Conservation (phyloP, 495 filamentous ascomycete genomes). For the Aspergillus haitiensis region DNA sequence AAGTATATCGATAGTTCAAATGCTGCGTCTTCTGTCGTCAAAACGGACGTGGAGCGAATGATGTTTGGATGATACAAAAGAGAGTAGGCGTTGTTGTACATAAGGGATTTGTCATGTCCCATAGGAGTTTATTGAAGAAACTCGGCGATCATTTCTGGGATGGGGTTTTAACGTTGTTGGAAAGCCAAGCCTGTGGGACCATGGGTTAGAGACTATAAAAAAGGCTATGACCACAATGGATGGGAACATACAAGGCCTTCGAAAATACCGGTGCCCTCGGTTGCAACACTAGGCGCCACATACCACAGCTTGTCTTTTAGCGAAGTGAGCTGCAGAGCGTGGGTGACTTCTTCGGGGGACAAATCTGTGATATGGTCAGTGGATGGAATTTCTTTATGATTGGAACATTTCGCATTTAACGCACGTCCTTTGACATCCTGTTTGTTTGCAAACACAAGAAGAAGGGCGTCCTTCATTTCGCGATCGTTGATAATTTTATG, state of each 20-base stretch:
- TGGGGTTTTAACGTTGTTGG: constrained; percentile 85
- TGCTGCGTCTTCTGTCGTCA: constrained; percentile 52
- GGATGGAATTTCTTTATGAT: neutral
- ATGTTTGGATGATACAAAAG: constrained; percentile 33
- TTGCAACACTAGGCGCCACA: constrained; percentile 93
- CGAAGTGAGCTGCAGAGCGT: constrained; percentile 77
- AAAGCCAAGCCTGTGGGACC: constrained; percentile 71
- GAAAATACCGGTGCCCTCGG: constrained; percentile 88
- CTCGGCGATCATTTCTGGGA: constrained; percentile 47
- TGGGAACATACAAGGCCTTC: constrained; percentile 74
- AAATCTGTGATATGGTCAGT: constrained; percentile 59
- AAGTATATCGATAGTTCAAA: constrained; percentile 36
- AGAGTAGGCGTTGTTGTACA: constrained; percentile 41
- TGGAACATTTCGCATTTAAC: constrained; percentile 27
- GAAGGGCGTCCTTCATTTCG: constrained; percentile 95
- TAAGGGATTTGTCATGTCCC: constrained; percentile 27
- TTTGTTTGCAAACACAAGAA: constrained; percentile 98
- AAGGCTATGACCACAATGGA: neutral
- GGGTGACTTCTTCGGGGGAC: constrained; percentile 82
- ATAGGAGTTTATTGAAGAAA: constrained; percentile 22
- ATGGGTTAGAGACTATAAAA: constrained; percentile 19
- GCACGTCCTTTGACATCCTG: constrained; percentile 86
- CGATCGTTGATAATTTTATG: constrained; percentile 95
- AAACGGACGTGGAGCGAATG: constrained; percentile 45
- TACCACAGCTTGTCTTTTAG: constrained; percentile 94